Percentiles rank a stretch among this genome's conserved stretches.
phyloP scores from a whole-genome alignment of 2,329 filamentous ascomycete species.

The Decorospora gaudefroyi region DNA sequence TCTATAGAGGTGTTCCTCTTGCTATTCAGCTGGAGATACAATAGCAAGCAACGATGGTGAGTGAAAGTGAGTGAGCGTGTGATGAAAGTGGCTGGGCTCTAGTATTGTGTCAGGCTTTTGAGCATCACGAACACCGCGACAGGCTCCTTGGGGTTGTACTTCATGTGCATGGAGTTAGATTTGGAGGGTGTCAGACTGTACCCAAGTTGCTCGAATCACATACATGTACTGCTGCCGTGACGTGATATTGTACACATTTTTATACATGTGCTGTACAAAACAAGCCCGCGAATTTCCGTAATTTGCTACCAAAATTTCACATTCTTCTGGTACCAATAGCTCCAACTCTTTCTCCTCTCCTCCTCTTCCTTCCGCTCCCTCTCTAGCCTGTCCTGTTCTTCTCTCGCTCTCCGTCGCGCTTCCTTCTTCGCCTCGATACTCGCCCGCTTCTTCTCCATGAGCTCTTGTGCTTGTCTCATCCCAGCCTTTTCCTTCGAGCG shows the following conservation, averaged over 20 bases:
- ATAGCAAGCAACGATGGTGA: too few species aligned
- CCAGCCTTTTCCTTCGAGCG: constrained; percentile 75
- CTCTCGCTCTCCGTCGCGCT: constrained; percentile 50
- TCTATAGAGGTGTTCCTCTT: too few species aligned
- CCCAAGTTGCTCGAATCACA: neutral
- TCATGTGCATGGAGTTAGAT: neutral
- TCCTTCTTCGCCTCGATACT: constrained; percentile 53
- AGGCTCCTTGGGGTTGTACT: too few species aligned
- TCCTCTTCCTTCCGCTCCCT: constrained; percentile 36
- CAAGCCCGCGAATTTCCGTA: neutral
- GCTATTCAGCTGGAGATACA: too few species aligned
- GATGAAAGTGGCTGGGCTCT: too few species aligned
- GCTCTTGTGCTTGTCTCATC: constrained; percentile 83
- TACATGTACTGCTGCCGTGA: neutral
- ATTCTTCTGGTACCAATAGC: constrained; percentile 46
- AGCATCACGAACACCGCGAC: too few species aligned
- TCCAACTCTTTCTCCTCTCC: constrained; percentile 45
- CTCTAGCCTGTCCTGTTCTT: constrained; percentile 48
- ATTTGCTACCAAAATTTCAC: constrained; percentile 41
- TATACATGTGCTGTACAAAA: constrained; percentile 29
- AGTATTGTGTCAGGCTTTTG: too few species aligned
- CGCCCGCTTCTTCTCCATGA: constrained; percentile 72
- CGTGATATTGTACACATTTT: constrained; percentile 14
- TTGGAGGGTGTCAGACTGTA: neutral
- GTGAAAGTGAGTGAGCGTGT: too few species aligned